Percentiles rank a stretch among this genome's conserved stretches.
Conservation (phyloP, 257 asterid genomes). For the Leptodermis oblonga region DNA sequence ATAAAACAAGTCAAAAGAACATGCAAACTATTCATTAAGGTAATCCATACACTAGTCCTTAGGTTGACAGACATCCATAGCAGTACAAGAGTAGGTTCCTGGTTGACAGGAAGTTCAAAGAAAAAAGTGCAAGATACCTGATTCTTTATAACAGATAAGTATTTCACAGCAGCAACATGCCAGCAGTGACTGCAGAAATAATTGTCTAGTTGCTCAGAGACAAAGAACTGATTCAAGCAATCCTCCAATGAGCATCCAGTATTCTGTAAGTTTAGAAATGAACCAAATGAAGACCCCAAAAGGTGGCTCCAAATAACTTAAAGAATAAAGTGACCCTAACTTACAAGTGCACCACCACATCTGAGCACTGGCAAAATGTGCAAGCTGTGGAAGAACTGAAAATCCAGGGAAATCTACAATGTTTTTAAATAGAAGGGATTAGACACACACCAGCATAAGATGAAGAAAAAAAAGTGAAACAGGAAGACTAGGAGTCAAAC, state of each 20-base stretch:
- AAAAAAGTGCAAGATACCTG: slow-evolving; percentile 37
- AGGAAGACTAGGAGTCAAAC: background rate
- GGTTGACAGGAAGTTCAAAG: background rate
- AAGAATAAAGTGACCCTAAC: slow-evolving; percentile 20
- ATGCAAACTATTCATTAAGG: background rate
- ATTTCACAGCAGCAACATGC: slow-evolving; percentile 77
- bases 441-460: background rate
- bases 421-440: slow-evolving; percentile 4
- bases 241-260: slow-evolving; percentile 67
- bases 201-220: slow-evolving; percentile 63
- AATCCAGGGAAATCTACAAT: slow-evolving; percentile 75
- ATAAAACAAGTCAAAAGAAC: background rate
- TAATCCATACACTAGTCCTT: background rate
- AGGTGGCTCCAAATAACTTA: slow-evolving; percentile 5
- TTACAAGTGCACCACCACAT: slow-evolving; percentile 53
- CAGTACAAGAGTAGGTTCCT: background rate
- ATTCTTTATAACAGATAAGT: slow-evolving; percentile 39
- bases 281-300: slow-evolving; percentile 18
- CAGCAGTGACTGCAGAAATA: slow-evolving; percentile 86
- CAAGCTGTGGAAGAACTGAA: slow-evolving; percentile 71
- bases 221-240: slow-evolving; percentile 65
- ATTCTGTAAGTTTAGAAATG: slow-evolving; percentile 38
- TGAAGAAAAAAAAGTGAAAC: no score
- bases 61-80: background rate
- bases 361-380: slow-evolving; percentile 59